Percentiles rank a stretch among this genome's conserved stretches.
Conservation (phyloP, 1,139 yeast species). For the Magnusiomyces tetraspermus region DNA sequence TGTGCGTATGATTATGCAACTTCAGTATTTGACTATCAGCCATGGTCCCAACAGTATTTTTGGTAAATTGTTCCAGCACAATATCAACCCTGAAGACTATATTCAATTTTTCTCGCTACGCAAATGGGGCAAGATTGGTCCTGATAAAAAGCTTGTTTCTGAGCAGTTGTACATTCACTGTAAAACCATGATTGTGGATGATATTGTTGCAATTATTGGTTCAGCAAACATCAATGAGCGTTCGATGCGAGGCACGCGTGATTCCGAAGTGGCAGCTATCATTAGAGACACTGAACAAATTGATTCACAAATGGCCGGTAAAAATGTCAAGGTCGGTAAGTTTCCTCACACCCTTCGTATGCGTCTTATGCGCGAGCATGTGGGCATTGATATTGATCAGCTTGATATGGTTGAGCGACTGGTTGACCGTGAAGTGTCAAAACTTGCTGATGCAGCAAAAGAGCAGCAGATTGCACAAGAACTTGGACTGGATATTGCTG, state of each 20-base stretch:
- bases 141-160: constrained; percentile 61
- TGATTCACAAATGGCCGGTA: constrained; percentile 70
- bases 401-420: constrained; percentile 71
- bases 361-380: constrained; percentile 91
- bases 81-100: constrained; percentile 78
- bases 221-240: constrained; percentile 20
- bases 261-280: constrained; percentile 86
- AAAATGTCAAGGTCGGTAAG: constrained; percentile 68
- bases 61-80: constrained; percentile 66
- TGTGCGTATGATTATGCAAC: constrained; percentile 91
- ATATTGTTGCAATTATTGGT: constrained; percentile 16
- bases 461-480: constrained; percentile 1
- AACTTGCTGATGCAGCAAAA: constrained; percentile 8
- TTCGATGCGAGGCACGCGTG: constrained; percentile 53
- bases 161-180: constrained; percentile 94
- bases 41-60: constrained; percentile 86
- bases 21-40: constrained; percentile 89
- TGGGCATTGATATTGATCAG: constrained; percentile 87
- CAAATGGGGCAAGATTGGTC: constrained; percentile 92
- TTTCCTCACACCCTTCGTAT: constrained; percentile 86
- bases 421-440: constrained; percentile 15
- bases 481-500: constrained; percentile 10
- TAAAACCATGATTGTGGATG: constrained; percentile 35
- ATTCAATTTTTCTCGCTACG: constrained; percentile 86
- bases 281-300: constrained; percentile 76